Evolutionary conservation across 2,329 filamentous ascomycete species (phyloP), one percentile per base, ranked within the genome.

Genomic region (Fusarium sp.): DNA sequence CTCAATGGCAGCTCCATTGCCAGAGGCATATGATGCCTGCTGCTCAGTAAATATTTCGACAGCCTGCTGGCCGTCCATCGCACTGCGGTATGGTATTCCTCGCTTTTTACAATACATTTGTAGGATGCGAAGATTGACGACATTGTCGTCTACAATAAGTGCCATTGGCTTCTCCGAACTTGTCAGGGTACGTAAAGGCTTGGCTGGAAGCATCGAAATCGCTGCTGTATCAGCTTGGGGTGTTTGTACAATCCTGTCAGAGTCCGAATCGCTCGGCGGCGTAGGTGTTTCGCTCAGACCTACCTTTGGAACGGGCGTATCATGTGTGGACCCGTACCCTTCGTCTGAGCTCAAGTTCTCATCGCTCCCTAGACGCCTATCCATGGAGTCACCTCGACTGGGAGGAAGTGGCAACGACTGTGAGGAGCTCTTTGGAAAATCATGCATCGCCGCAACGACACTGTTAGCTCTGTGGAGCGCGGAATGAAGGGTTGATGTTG

Each of bases 91-190:
- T 14, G 77, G 73, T 21, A 80, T 72, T 0, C 75, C 73, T 10
- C 78, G 72, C 37, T 77, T 77, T 49, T 77, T 75, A 45, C 80
- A 78, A 61, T 81, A 82, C 66, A 80, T 79, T 15, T 76, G 71
- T 25, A 82, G 63, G 23, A 82, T 80, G 17, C 79, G 79, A 1
- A 82, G 73, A 19, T 82, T 82, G 50, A 82, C 77, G 3, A 75
- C 50, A 41, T 82, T 82, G 56, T 82, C 80, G 57, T 82, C 80
- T 0, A 81, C 80, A 1, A 82, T 67, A 0, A 82, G 71, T 0
- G 70, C 69, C 14, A 52, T 51, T 3, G 72, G 72, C 0, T 51
- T 63, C 6, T 57, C n/a, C 7, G 51, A 17, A 5, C 10, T 23
- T 13, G 42, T 32, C 1, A 47, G 23, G 2, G 31, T 9, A 11